These are phyloP conservation scores for Fraxinus quadrangulata DNA, from an alignment of 257 asterid species.

Conservation along the genomic window DNA sequence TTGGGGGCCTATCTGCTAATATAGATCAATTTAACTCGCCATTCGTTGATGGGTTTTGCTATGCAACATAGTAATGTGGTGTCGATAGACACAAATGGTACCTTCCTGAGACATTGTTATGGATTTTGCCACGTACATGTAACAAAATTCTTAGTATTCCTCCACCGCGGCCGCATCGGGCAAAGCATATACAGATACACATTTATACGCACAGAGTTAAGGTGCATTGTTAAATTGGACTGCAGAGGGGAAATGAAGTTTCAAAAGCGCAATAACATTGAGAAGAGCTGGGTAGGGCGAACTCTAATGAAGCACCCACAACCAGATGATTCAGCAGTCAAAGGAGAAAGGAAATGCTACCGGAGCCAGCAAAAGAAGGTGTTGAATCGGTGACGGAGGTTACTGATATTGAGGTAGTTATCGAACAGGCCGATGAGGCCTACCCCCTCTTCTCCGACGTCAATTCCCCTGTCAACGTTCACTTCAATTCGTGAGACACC, in stretches of 20 bases:
- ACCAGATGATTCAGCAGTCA: slow-evolving; percentile 71
- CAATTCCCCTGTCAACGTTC: slow-evolving; percentile 39
- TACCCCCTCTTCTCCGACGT: slow-evolving; percentile 62
- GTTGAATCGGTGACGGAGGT: slow-evolving; percentile 87
- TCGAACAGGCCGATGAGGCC: slow-evolving; percentile 82
- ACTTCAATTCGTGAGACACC: slow-evolving; percentile 13
- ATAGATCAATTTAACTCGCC: too few species aligned
- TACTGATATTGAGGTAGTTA: slow-evolving; percentile 83
- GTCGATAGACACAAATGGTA: too few species aligned
- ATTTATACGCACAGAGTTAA: too few species aligned
- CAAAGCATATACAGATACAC: too few species aligned
- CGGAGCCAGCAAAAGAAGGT: slow-evolving; percentile 72
- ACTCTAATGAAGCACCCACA: slow-evolving; percentile 94
- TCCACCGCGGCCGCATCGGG: too few species aligned
- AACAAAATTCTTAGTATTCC: too few species aligned
- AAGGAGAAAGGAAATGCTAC: slow-evolving; percentile 74
- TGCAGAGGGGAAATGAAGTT: slow-evolving; percentile 29
- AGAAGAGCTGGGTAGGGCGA: slow-evolving; percentile 73
- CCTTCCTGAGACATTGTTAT: too few species aligned
- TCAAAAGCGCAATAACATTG: slow-evolving; percentile 28
- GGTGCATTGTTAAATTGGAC: background rate
- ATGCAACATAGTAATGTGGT: too few species aligned
- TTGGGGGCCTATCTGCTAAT: too few species aligned
- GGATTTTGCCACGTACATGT: too few species aligned
- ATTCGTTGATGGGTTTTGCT: too few species aligned